These are phyloP conservation scores for Boletellus ananas DNA, from an alignment of 768 basidiomycete species.

Conservation along the genomic window DNA sequence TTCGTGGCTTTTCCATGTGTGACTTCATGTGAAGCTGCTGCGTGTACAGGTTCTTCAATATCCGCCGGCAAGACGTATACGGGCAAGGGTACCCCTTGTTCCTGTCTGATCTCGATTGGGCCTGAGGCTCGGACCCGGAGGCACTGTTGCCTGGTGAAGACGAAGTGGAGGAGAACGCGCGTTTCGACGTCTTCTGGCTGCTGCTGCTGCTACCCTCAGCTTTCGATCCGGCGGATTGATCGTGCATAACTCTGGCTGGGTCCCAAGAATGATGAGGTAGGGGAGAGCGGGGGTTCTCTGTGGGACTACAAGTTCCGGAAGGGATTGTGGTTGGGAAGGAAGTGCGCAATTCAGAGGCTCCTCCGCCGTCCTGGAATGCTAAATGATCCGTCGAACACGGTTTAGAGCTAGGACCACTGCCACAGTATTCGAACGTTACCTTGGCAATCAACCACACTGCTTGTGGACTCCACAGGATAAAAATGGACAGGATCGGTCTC, in stretches of 20 bases:
- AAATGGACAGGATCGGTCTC: neutral
- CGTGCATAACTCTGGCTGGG: no score
- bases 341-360: neutral
- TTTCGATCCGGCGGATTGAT: neutral
- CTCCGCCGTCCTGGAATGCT: neutral
- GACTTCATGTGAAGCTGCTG: neutral
- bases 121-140: neutral
- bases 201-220: no score
- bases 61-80: neutral
- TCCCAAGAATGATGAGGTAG: neutral
- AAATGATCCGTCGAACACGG: neutral
- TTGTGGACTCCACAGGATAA: neutral
- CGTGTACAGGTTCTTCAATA: slow-evolving; percentile 1
- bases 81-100: neutral
- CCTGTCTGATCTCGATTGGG: neutral
- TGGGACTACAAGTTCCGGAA: neutral
- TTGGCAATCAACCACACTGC: neutral
- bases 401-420: neutral
- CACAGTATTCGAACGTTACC: neutral
- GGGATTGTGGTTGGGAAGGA: neutral
- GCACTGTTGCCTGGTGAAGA: neutral
- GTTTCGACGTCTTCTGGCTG: neutral
- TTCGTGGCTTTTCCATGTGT: neutral
- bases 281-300: neutral
- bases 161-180: neutral